Conservation (phyloP, 768 basidiomycete genomes). For the Mycena leptocephala region DNA sequence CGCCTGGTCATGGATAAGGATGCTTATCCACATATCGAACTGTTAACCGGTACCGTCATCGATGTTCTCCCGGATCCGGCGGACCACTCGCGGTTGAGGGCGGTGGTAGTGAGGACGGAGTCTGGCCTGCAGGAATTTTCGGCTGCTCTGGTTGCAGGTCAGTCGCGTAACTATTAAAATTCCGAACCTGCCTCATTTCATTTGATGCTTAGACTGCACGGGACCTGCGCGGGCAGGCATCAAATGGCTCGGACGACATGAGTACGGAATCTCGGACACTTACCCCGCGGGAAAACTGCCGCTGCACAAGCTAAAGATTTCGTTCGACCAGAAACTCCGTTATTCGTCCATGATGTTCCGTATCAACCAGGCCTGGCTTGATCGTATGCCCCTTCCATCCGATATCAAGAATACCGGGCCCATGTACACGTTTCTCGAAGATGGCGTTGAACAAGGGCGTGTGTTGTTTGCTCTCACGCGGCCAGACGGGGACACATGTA, state of each 20-base stretch:
- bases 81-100: conserved; percentile 29
- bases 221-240: conserved; percentile 45
- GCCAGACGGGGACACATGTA: conserved; percentile 25
- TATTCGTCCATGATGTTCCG: conserved; percentile 39
- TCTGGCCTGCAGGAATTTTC: conserved; percentile 28
- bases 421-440: conserved; percentile 32
- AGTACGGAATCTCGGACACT: conserved; percentile 28
- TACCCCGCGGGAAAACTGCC: conserved; percentile 25
- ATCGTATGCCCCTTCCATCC: conserved; percentile 36
- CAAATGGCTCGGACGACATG: conserved; percentile 42
- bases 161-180: background rate
- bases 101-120: conserved; percentile 35
- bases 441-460: conserved; percentile 28
- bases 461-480: conserved; percentile 26
- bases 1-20: background rate
- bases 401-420: conserved; percentile 27
- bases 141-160: conserved; percentile 43
- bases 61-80: conserved; percentile 37
- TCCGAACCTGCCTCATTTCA: background rate
- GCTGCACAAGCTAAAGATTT: conserved; percentile 36
- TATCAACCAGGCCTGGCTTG: conserved; percentile 13
- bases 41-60: conserved; percentile 46
- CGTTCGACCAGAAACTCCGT: conserved; percentile 44
- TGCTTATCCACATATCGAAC: conserved; percentile 30
- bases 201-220: conserved; percentile 46